Conservation (phyloP, 2,329 filamentous ascomycete genomes). For the Aspergillus texensis region DNA sequence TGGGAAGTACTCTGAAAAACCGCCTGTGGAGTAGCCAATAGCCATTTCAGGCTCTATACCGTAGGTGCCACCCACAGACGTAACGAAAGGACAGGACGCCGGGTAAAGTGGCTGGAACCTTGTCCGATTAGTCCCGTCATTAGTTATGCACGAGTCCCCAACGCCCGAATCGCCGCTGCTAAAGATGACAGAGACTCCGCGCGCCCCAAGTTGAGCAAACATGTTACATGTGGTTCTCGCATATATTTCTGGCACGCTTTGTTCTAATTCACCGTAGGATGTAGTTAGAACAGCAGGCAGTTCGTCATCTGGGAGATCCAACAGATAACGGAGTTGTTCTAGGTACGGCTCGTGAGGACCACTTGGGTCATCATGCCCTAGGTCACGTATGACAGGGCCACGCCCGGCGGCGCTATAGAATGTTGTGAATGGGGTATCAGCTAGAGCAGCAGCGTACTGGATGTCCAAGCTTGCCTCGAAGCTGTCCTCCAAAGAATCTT, state of each 20-base stretch:
- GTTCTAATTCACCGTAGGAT: constrained; percentile 73
- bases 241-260: constrained; percentile 61
- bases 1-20: constrained; percentile 55
- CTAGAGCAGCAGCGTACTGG: constrained; percentile 61
- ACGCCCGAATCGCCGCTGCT: constrained; percentile 66
- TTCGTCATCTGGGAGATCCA: constrained; percentile 55
- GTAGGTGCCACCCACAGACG: constrained; percentile 62
- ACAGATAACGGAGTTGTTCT: constrained; percentile 63
- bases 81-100: constrained; percentile 64
- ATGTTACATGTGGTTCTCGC: constrained; percentile 63
- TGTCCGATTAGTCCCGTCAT: constrained; percentile 57
- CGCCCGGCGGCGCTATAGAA: constrained; percentile 64
- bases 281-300: constrained; percentile 67
- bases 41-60: constrained; percentile 56
- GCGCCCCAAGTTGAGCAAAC: constrained; percentile 65
- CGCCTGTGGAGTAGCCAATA: constrained; percentile 54
- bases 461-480: constrained; percentile 67
- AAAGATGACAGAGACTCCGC: constrained; percentile 69
- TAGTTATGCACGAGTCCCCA: constrained; percentile 57
- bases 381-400: constrained; percentile 55
- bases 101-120: constrained; percentile 60
- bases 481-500: constrained; percentile 46
- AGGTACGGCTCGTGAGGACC: constrained; percentile 69
- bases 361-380: constrained; percentile 41
- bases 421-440: constrained; percentile 56